Evolutionary conservation across 306 rosid species (phyloP).

Genomic region (Abrus precatorius): DNA sequence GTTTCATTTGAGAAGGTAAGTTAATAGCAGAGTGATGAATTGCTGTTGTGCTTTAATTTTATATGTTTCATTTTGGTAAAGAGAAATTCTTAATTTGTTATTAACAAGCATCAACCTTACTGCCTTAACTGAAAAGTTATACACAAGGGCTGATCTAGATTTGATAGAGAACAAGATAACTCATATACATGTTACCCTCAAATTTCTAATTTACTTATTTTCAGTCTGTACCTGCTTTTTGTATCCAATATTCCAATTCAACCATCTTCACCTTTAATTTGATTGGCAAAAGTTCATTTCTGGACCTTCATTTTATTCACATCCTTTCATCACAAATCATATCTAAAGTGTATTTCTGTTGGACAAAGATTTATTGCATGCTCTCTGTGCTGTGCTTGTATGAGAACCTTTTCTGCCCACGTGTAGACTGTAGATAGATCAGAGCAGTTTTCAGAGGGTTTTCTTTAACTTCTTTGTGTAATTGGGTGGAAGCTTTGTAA

Average conservation of each 20-base stretch:
- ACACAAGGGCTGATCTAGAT: too few species aligned
- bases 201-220: too few species aligned
- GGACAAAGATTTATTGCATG: not conserved
- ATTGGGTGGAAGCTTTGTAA: too few species aligned
- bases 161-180: too few species aligned
- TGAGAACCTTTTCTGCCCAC: not conserved
- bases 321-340: not conserved
- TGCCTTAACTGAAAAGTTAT: too few species aligned
- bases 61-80: not conserved
- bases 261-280: too few species aligned
- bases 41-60: not conserved
- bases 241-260: too few species aligned
- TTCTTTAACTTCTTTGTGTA: not conserved
- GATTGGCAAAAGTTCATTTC: not conserved
- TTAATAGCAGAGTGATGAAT: not conserved
- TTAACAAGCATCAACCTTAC: not conserved
- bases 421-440: not conserved
- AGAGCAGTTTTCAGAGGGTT: not conserved
- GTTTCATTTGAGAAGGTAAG: slow-evolving; percentile 84
- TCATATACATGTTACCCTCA: too few species aligned
- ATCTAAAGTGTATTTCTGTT: not conserved
- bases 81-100: not conserved
- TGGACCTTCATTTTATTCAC: not conserved
- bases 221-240: too few species aligned
- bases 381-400: not conserved